These are phyloP conservation scores for Leptographium galeiforme DNA, from an alignment of 2,329 filamentous ascomycete genomes.

Conservation along the genomic window DNA sequence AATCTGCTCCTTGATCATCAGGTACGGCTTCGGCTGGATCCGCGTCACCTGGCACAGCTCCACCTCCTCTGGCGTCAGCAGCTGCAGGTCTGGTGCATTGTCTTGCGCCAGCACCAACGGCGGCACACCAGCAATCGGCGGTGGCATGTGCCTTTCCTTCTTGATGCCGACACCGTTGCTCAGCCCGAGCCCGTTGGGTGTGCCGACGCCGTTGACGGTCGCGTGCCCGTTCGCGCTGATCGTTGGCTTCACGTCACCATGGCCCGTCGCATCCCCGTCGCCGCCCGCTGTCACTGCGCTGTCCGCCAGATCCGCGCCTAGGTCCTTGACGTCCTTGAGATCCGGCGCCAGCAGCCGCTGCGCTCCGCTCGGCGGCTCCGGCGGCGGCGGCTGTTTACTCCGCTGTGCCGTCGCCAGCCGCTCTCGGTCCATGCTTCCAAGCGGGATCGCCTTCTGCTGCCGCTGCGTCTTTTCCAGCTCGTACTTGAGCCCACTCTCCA, in stretches of 20 bases:
- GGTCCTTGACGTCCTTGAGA: not conserved
- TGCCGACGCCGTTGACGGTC: constrained; percentile 19
- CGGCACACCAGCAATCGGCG: constrained; percentile 45
- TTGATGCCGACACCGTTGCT: constrained; percentile 15
- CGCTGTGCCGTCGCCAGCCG: constrained; percentile 59
- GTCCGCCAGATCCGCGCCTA: constrained; percentile 40
- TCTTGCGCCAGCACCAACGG: constrained; percentile 61
- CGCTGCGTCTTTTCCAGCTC: constrained; percentile 75
- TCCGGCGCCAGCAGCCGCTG: constrained; percentile 55
- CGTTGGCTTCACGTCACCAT: constrained; percentile 7
- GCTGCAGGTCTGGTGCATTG: constrained; percentile 67
- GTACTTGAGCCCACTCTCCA: constrained; percentile 81
- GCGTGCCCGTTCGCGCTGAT: not conserved
- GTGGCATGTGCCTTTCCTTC: constrained; percentile 38
- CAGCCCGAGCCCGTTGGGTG: constrained; percentile 19
- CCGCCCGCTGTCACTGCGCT: not conserved
- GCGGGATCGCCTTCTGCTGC: constrained; percentile 54
- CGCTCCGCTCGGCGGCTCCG: constrained; percentile 64
- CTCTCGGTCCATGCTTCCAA: constrained; percentile 75
- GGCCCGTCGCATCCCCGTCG: constrained; percentile 13
- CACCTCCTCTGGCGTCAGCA: constrained; percentile 70
- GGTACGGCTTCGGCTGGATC: constrained; percentile 84
- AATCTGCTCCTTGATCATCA: constrained; percentile 89
- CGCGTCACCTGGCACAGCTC: constrained; percentile 76
- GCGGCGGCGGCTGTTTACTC: constrained; percentile 54